Evolutionary conservation across 2,329 filamentous ascomycete genomes (phyloP), one percentile per base, ranked within the genome.

Genomic region (Claviceps sp.): DNA sequence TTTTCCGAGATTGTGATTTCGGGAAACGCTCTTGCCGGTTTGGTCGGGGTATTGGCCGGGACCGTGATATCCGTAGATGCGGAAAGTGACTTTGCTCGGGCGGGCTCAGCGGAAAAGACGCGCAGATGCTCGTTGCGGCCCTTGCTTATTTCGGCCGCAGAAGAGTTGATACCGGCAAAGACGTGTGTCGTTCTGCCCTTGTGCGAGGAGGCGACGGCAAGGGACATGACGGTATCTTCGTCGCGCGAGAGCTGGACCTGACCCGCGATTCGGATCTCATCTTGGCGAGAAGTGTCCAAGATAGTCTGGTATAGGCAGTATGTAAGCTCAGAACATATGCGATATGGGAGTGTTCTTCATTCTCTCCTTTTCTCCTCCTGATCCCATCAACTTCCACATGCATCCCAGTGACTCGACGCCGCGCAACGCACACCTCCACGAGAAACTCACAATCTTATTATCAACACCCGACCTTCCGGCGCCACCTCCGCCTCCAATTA

Each of bases 401-500:
- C 4, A 3, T 9, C 14, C 16, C n/a, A 18, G 38, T 9, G 16
- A 9, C 38, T 41, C 16, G 16, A 41, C 3, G 38, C 38, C 18
- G 38, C 38, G 38, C 18, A 18, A 43, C 41, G 11, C 16, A 11
- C 42, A 22, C 22, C 13, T 14, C 42, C 20, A 34, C 24, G 22
- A 16, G n/a, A 47, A 37, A 72, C 82, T 63, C 70, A 86, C 86
- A 62, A 95, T 88, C 68, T 88, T 88, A 73, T 95, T 95, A 52
- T 83, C 82, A 22, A 95, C 86, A 45, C 88, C 89, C 58, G 81
- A 88, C 57, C 81, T 80, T 48, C 86, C 82, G 57, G 87, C 82
- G 49, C 91, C 91, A 57, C 91, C 91, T 55, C 91, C 91, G 50
- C 91, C 91, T 55, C 85, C 88, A 40, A 95, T 86, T 8, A 95